These are phyloP conservation scores for Lepidium didymum DNA, from an alignment of 345 rosid species.

Conservation along the genomic window DNA sequence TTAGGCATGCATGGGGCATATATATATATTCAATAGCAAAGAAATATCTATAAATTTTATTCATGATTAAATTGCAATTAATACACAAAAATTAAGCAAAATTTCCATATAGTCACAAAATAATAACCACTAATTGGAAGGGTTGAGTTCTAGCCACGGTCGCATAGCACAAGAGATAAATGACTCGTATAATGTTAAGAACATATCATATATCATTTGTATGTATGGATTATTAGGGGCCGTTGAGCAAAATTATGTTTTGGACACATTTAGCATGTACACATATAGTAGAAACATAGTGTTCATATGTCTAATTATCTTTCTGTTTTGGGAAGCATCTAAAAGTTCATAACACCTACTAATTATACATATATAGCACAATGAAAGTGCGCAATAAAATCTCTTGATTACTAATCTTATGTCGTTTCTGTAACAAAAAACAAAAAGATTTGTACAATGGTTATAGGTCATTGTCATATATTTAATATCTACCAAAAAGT, in stretches of 20 bases:
- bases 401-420: background rate
- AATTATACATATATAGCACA: background rate
- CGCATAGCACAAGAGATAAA: background rate
- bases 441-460: background rate
- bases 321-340: background rate
- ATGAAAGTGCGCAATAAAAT: background rate
- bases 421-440: background rate
- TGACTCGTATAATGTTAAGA: background rate
- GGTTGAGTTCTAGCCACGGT: too few species aligned
- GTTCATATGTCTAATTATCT: background rate
- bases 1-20: background rate
- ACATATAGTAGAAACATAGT: background rate
- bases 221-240: background rate
- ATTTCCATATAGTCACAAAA: too few species aligned
- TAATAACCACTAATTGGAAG: too few species aligned
- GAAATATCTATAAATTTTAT: too few species aligned
- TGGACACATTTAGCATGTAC: too few species aligned
- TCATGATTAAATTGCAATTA: too few species aligned
- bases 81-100: too few species aligned
- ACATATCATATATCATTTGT: background rate
- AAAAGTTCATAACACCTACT: background rate
- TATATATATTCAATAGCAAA: background rate
- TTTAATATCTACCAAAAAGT: background rate
- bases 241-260: too few species aligned
- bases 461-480: background rate